Evolutionary conservation across 2,329 filamentous ascomycete genomes (phyloP).

Genomic region (Aspergillus ustus): DNA sequence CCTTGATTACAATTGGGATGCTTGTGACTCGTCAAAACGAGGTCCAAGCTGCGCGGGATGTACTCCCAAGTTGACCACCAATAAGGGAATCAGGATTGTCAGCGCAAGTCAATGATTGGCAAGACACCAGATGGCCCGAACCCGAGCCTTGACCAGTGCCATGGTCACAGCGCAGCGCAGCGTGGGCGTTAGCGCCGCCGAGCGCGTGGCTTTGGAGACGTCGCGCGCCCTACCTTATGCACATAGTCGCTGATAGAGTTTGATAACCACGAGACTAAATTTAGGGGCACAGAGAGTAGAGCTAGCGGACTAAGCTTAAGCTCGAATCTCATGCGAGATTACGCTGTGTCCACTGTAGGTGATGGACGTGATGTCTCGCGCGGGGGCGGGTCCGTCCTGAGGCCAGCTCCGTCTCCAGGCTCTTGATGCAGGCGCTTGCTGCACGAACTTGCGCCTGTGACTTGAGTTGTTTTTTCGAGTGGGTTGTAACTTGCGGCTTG

Average conservation of each 20-base stretch:
- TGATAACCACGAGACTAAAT: not conserved
- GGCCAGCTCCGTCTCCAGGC: no score
- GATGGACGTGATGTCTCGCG: no score
- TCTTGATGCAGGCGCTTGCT: no score
- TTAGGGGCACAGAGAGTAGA: not conserved
- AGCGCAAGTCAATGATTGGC: not conserved
- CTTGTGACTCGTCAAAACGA: not conserved
- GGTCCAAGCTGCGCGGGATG: not conserved
- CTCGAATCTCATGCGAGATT: not conserved
- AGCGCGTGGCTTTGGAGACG: no score
- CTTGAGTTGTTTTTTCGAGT: no score
- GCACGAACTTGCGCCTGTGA: no score
- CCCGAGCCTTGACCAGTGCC: not conserved
- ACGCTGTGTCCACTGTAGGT: not conserved
- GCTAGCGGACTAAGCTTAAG: not conserved
- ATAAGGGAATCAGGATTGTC: not conserved
- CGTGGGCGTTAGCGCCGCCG: not conserved
- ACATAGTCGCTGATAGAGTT: not conserved
- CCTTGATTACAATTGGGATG: not conserved
- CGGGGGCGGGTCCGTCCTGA: not conserved
- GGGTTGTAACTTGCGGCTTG: no score
- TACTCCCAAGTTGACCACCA: not conserved
- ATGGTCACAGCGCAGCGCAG: no score
- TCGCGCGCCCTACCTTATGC: no score
- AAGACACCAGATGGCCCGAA: not conserved